A percentile compares a stretch with the other conserved stretches of the same genome.
These are phyloP conservation scores for Penicillium sp. DNA, from an alignment of 2,329 filamentous ascomycete species.

Conservation along the genomic window DNA sequence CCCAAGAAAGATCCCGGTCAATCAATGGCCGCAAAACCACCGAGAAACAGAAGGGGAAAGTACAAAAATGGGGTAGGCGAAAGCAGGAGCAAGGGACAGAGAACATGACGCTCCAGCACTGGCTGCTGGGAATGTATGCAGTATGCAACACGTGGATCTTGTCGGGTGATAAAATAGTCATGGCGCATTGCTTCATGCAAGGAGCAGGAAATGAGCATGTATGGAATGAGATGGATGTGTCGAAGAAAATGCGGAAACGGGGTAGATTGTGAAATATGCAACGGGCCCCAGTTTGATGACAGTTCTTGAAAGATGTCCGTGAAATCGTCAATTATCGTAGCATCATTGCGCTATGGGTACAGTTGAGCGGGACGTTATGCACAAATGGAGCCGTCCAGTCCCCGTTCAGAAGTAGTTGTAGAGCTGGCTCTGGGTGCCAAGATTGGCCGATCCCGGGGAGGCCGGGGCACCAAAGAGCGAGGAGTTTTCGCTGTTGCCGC, in stretches of 20 bases:
- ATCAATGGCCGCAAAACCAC: no score
- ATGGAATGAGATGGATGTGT: conserved; percentile 14
- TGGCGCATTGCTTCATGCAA: conserved; percentile 23
- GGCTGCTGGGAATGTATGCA: conserved; percentile 15
- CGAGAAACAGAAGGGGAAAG: neutral
- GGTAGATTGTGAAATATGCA: conserved; percentile 20
- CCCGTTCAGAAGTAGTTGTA: conserved; percentile 35
- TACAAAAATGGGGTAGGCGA: neutral
- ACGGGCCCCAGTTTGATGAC: conserved; percentile 27
- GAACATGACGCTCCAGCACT: neutral
- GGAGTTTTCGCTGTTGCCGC: conserved; percentile 29
- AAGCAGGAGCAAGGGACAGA: neutral
- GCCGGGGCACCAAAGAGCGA: conserved; percentile 32
- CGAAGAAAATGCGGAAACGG: conserved; percentile 7
- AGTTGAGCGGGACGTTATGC: conserved; percentile 27
- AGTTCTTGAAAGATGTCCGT: conserved; percentile 20
- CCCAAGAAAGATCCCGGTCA: no score
- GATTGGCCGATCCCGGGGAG: conserved; percentile 28
- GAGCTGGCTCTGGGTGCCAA: conserved; percentile 29
- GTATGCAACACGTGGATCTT: conserved; percentile 22
- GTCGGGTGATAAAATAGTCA: conserved; percentile 19
- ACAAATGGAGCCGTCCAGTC: conserved; percentile 16
- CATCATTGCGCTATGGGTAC: conserved; percentile 42
- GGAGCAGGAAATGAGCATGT: conserved; percentile 9
- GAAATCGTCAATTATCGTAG: conserved; percentile 34